Conservation (phyloP, 495 filamentous ascomycete species). For the Hypomontagnella submonticulosa region DNA sequence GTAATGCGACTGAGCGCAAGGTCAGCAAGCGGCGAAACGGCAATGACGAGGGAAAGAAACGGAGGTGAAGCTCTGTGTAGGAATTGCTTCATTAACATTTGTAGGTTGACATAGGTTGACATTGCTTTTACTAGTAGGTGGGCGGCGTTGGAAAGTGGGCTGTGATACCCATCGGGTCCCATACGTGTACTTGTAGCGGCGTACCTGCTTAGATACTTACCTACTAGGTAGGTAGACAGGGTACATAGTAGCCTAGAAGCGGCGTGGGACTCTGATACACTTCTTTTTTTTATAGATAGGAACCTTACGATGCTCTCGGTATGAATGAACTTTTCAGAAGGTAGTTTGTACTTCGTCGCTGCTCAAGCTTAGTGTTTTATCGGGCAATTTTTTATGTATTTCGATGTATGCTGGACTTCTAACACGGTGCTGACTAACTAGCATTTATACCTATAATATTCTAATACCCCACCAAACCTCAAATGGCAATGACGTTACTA, state of each 20-base stretch:
- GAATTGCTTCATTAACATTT: constrained; percentile 41
- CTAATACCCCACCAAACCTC: constrained; percentile 14
- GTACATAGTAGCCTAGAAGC: constrained; percentile 10
- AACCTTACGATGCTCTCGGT: not conserved
- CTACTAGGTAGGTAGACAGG: constrained; percentile 8
- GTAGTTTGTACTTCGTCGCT: not conserved
- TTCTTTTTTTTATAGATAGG: not conserved
- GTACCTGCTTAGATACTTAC: constrained; percentile 19
- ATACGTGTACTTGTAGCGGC: constrained; percentile 29
- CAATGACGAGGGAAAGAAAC: constrained; percentile 26
- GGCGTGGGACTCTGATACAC: not conserved
- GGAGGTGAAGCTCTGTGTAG: constrained; percentile 34
- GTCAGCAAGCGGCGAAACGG: constrained; percentile 15
- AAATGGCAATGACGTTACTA: constrained; percentile 41
- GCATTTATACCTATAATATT: not conserved
- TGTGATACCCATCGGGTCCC: constrained; percentile 38
- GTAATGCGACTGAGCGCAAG: constrained; percentile 30
- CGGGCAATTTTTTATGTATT: not conserved
- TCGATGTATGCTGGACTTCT: constrained; percentile 5
- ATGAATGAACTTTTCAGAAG: not conserved
- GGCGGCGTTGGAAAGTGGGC: constrained; percentile 33
- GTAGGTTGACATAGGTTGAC: not conserved
- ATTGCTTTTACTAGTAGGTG: not conserved
- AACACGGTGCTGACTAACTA: constrained; percentile 17
- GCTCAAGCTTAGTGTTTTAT: not conserved